Base-by-base conservation (phyloP, 768 basidiomycete genomes). In the Strobilomyces confusus region DNA sequence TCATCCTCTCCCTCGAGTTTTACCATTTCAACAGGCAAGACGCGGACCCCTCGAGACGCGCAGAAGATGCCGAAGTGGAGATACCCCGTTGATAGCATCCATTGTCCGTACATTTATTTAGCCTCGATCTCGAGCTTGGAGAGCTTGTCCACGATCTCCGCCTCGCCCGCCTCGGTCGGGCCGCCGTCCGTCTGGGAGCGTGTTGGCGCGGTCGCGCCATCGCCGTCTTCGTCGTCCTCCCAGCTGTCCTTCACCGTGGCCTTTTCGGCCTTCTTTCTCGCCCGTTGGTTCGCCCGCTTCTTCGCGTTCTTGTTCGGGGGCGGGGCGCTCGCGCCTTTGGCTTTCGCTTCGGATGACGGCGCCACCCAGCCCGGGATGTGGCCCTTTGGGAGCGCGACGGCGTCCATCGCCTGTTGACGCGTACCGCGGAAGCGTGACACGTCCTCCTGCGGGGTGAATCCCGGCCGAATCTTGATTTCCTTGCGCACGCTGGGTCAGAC, bases 391-490 rank as follows among this genome's bases (percentile, higher is more conserved):
- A 88, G 70, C 3, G 78, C 58, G 58, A 71, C 78, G 23, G 78
- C 69, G 53, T 92, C 91, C 75, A 83, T 79, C 65, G 84, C 82
- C 47, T 83, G 77, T 67, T 92, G 89, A 48, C 84, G 82, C 42
- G 83, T 80, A 38, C 89, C 83, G 49, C 91, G 81, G 71, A 94
- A 98, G 44, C 86, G 83, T n/a, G 81, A 79, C 9, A 95, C 80
- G 71, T 98, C 94, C 70, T 98, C 94, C 71, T 94, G 92, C 0
- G 94, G 94, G 5, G 92, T 95, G 72, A 87, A 98, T 0, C 94
- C 94, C 3, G 92, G 94, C 25, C 94, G 79, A 58, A 98, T 86
- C 75, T 87, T 94, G 52, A 88, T 75, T 71, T 94, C 81, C 72
- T 94, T 95, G 57, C 94, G 86, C 32, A 91, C 70, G 44, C 94